These are phyloP conservation scores for Cryphonectria carpinicola DNA, from an alignment of 2,329 filamentous ascomycete species.

Conservation along the genomic window DNA sequence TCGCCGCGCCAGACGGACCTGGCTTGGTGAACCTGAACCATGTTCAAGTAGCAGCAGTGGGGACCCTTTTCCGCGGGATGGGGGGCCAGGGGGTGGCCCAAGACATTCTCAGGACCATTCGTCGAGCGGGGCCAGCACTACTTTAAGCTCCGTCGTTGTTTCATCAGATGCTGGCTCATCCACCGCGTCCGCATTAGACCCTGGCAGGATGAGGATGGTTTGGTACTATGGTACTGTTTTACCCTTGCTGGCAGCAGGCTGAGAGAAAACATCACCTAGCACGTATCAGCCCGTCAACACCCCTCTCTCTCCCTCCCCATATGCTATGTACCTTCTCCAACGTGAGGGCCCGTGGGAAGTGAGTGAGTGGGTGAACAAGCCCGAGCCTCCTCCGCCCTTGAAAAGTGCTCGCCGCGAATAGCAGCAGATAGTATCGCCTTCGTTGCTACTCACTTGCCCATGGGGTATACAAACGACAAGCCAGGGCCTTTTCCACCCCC, in stretches of 20 bases:
- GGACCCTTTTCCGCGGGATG: not conserved
- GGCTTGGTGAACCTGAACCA: constrained; percentile 7
- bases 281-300: not conserved
- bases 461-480: not conserved
- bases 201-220: constrained; percentile 9
- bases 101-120: constrained; percentile 27
- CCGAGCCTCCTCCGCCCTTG: not conserved
- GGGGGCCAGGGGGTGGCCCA: constrained; percentile 19
- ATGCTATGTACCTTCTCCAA: too few species aligned
- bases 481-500: not conserved
- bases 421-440: not conserved
- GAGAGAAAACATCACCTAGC: not conserved
- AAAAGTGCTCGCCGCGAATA: not conserved
- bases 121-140: constrained; percentile 28
- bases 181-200: constrained; percentile 26
- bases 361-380: too few species aligned
- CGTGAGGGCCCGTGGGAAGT: too few species aligned
- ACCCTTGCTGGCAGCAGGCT: not conserved
- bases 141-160: constrained; percentile 31
- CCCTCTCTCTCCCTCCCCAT: too few species aligned
- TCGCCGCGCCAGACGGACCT: constrained; percentile 9
- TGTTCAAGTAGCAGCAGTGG: constrained; percentile 11
- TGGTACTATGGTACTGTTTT: not conserved
- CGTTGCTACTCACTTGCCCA: not conserved
- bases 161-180: constrained; percentile 29